Evolutionary conservation across 176 grass and related monocot species (phyloP).

Genomic region (Microstegium vimineum): DNA sequence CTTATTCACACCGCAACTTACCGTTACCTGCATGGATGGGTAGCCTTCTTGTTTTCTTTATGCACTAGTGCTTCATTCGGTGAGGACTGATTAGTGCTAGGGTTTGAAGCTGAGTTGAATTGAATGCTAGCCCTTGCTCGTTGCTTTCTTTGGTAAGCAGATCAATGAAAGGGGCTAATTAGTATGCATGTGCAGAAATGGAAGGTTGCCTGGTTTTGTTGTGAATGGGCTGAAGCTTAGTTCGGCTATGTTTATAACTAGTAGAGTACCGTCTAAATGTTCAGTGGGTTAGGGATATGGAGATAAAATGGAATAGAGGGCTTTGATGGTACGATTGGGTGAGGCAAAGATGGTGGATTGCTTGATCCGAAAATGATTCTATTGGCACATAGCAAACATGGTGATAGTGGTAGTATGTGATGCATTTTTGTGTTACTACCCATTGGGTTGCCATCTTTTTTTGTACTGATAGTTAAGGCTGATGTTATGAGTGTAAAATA

Average conservation of each 20-base stretch:
- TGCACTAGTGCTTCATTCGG: neutral
- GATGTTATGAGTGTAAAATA: neutral
- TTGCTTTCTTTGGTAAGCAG: neutral
- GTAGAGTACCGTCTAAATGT: neutral
- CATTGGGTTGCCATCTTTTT: neutral
- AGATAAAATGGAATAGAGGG: neutral
- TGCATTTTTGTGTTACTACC: neutral
- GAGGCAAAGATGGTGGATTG: neutral
- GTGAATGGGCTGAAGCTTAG: neutral
- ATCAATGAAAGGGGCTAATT: neutral
- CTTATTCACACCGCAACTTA: neutral
- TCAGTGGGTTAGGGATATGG: neutral
- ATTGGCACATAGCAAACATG: neutral
- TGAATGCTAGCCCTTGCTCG: neutral
- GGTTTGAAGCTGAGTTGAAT: constrained; percentile 13
- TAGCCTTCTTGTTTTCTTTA: neutral
- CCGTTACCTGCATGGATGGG: neutral
- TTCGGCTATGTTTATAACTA: neutral
- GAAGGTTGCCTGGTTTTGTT: neutral
- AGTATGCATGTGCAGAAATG: neutral
- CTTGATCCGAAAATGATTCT: neutral
- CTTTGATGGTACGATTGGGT: neutral
- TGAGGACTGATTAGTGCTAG: neutral
- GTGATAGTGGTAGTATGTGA: neutral
- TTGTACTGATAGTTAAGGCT: neutral